These are phyloP conservation scores for Microcera coccophila DNA, from an alignment of 2,329 filamentous ascomycete genomes.

Conservation along the genomic window DNA sequence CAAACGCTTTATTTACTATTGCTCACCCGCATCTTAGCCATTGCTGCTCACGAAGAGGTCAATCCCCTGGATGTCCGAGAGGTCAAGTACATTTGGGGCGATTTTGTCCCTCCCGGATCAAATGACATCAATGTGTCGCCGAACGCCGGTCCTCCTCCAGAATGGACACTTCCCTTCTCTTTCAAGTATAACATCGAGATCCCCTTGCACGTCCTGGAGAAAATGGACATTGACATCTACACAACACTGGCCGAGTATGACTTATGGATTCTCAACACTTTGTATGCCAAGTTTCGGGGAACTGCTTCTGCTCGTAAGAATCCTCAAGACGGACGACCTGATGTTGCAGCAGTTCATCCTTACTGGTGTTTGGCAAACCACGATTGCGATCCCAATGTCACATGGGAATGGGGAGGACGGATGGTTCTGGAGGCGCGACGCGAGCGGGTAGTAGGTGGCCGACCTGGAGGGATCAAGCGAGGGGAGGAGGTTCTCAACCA, in stretches of 20 bases:
- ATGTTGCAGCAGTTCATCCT: constrained; percentile 89
- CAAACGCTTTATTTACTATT: constrained; percentile 61
- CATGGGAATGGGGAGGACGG: constrained; percentile 84
- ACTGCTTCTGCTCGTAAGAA: constrained; percentile 84
- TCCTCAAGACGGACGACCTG: constrained; percentile 72
- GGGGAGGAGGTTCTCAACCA: constrained; percentile 89
- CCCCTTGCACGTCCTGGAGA: constrained; percentile 74
- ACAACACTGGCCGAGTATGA: constrained; percentile 57
- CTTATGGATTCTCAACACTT: constrained; percentile 82
- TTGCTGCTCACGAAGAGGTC: constrained; percentile 55
- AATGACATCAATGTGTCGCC: constrained; percentile 54
- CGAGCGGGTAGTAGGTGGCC: constrained; percentile 49
- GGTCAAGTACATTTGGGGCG: constrained; percentile 67
- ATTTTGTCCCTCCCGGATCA: constrained; percentile 52
- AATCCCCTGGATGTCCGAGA: constrained; percentile 63
- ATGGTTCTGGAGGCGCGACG: constrained; percentile 67
- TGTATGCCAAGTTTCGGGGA: constrained; percentile 89
- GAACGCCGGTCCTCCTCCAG: constrained; percentile 54
- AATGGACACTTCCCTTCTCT: constrained; percentile 71
- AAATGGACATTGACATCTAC: constrained; percentile 80
- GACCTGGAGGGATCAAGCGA: constrained; percentile 60
- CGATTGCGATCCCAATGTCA: constrained; percentile 90
- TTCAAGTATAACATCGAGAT: constrained; percentile 72
- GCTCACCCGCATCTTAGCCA: constrained; percentile 59
- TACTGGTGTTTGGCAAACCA: constrained; percentile 97